Base-by-base conservation (phyloP, 352 stramenopile species). In the Pythium phragmiticola region DNA sequence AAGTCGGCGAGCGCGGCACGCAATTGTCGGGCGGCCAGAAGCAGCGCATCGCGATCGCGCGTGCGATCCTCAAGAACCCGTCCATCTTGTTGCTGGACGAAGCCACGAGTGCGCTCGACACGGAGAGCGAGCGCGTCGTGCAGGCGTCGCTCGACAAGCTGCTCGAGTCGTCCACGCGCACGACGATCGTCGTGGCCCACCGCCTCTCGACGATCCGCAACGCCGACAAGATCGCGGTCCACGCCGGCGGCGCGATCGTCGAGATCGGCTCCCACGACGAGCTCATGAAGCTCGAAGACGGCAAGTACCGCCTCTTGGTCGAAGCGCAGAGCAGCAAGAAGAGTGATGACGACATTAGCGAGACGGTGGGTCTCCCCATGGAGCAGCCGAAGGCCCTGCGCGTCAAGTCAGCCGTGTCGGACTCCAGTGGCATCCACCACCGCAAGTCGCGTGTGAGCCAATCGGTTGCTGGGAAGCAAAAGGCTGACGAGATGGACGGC, bases 1-100 rank as follows among this genome's bases (percentile, higher is more conserved):
- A 88, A 46, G 87, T 97, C 30, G 92, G 92, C 19, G 89, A 98
- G 58, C 65, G 85, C 11, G 92, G 90, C 19, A 76, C 92, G 14
- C 77, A 92, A 66, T 69, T 98, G 2, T 88, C 68, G 14, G 93
- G 93, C 28, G 95, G 93, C 11, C 95, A 98, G 79, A 97, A 97
- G 60, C 95, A 99, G 66, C 74, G 94, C 17, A 89, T 98, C 65
- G 88, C 87, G 16, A 98, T 98, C 60, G 92, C 92, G 11, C 78
- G 95, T 45, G 93, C 90, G 0, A 71, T 98, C 37, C 63, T 98
- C 43, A 85, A 87, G 45, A 89, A 96, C 51, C 90, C 89, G 7
- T 57, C 73, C 3, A 75, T 97, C 21, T 74, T 97, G 19, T 53
- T 97, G 8, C 56, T 97, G 9, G 89, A 97, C 66, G 89, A 97